Evolutionary conservation across 2,329 filamentous ascomycete genomes (phyloP), one percentile per base, ranked within the genome.

Genomic region (Elsinoe australis): DNA sequence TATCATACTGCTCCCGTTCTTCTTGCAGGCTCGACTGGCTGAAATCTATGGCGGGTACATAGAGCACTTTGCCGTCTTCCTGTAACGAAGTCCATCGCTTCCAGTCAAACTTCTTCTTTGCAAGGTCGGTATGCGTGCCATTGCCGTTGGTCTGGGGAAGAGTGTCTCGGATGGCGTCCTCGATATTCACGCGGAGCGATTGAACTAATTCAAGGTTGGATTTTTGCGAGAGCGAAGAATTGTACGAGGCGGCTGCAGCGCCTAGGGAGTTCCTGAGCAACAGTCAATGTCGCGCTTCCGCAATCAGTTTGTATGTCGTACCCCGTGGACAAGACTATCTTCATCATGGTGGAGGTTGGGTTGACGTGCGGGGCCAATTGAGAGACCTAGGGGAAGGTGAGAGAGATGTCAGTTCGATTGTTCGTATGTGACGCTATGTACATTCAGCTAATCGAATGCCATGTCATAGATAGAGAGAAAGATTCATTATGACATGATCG

Each of bases 181-280:
- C 49, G 64, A 96, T 87, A 67, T 90, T 95, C 61, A 82, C 80
- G 58, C 86, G 84, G 14, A 98, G 78, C 2, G 88, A 87, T 60
- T 87, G 89, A 55, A 88, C 85, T 58, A 98, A 79, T 67, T 98
- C 92, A 58, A 89, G 82, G 64, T 96, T 96, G 48, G 90, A 95
- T 63, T 89, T 87, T 62, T 82, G 82, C 55, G 79, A 78, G 52
- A 82, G 76, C 12, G 83, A 80, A 60, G 85, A 86, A 53, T 87
- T 82, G 65, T 95, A 83, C 54, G 95, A 83, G 41, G 87, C 87
- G 50, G 85, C 84, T 50, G 86, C 85, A 54, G 80, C 82, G 58
- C 83, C 83, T 76, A 94, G 87, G 64, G 94, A 84, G 71, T 94
- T 95, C 61, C 79, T 82, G 59, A 39, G 52, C 48, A 53, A 47